Conservation (phyloP, 108 stramenopile species). For the Pseudonitzschia delicatissima region DNA sequence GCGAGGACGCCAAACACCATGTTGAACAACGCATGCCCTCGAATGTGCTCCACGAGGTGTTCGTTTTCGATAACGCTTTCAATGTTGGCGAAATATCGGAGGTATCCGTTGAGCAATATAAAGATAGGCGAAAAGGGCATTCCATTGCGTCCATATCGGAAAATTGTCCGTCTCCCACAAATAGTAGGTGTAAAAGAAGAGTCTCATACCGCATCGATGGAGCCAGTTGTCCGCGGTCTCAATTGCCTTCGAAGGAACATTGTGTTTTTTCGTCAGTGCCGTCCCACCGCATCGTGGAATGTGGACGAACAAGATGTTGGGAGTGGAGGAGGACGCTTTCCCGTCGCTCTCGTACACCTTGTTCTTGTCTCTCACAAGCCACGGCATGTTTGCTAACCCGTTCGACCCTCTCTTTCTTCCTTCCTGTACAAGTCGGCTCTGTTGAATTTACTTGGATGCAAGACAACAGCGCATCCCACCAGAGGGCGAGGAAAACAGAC, state of each 20-base stretch:
- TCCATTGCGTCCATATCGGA: slow-evolving; percentile 34
- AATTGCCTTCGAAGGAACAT: slow-evolving; percentile 43
- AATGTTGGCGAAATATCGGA: background rate
- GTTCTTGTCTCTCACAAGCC: slow-evolving; percentile 1
- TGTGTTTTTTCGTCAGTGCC: slow-evolving; percentile 44
- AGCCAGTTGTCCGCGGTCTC: slow-evolving; percentile 11
- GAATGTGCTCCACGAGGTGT: too few species aligned
- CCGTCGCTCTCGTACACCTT: background rate
- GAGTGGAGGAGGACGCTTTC: background rate
- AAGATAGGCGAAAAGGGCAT: background rate
- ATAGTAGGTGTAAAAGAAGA: slow-evolving; percentile 50
- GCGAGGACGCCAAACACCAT: background rate
- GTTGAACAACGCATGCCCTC: background rate
- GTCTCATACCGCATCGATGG: slow-evolving; percentile 35
- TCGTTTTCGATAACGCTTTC: background rate
- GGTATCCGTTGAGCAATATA: background rate
- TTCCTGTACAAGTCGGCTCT: too few species aligned
- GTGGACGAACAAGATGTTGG: slow-evolving; percentile 52
- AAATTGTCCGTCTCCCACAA: slow-evolving; percentile 52
- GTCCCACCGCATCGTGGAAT: slow-evolving; percentile 64
- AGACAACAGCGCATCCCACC: too few species aligned
- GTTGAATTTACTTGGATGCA: too few species aligned
- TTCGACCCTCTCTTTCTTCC: too few species aligned
- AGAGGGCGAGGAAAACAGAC: too few species aligned
- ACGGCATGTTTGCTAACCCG: background rate